These are phyloP conservation scores for Lizanozyma gosingica DNA, from an alignment of 1,139 yeast genomes.

Conservation along the genomic window DNA sequence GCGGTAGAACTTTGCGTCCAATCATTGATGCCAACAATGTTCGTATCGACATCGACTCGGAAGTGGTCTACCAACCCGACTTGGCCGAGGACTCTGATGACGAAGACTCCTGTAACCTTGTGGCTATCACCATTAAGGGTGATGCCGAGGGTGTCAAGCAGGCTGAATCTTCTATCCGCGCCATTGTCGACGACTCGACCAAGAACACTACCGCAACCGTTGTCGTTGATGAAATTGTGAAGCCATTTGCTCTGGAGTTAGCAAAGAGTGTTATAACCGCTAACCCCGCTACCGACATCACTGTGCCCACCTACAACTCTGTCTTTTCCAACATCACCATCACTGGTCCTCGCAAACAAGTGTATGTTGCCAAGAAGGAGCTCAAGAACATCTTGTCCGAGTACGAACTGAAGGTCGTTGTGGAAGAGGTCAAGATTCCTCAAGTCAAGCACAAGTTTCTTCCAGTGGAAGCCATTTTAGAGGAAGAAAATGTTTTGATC, in stretches of 20 bases:
- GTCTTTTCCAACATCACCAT: constrained; percentile 17
- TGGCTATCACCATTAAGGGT: constrained; percentile 66
- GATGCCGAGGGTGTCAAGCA: constrained; percentile 74
- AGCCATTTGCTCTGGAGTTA: constrained; percentile 38
- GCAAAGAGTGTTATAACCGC: constrained; percentile 22
- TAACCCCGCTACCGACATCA: constrained; percentile 21
- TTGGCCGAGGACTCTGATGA: constrained; percentile 12
- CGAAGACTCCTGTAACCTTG: constrained; percentile 45
- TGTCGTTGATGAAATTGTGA: constrained; percentile 34
- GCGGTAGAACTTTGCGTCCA: constrained; percentile 76
- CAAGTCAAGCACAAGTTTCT: constrained; percentile 36
- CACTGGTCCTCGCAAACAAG: constrained; percentile 32
- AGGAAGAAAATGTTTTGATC: constrained; percentile 54
- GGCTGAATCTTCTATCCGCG: constrained; percentile 63
- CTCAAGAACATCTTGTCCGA: constrained; percentile 18
- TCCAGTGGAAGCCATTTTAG: constrained; percentile 37
- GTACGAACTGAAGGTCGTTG: constrained; percentile 18
- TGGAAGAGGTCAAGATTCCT: constrained; percentile 37
- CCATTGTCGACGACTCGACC: constrained; percentile 70
- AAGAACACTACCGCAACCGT: constrained; percentile 45
- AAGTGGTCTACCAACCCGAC: constrained; percentile 2
- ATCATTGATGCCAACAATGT: constrained; percentile 67
- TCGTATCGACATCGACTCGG: constrained; percentile 57
- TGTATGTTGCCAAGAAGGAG: constrained; percentile 25
- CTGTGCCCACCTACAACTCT: constrained; percentile 25